Base-by-base conservation (phyloP, 2,329 filamentous ascomycete genomes). In the Botryosphaeria agaves region DNA sequence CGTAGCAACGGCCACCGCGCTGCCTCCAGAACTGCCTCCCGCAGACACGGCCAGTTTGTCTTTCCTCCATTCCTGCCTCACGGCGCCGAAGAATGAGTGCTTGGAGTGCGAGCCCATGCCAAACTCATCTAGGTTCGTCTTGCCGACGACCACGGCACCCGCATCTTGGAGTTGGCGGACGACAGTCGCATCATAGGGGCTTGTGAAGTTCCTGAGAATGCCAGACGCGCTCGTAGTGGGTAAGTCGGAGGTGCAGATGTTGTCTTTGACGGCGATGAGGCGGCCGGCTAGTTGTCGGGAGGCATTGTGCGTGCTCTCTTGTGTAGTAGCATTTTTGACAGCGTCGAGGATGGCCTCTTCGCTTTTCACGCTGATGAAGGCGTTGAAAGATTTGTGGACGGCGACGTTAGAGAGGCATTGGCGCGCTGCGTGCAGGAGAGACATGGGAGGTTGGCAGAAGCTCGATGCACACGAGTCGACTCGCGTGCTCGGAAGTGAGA, bases 81-180 rank as follows among this genome's bases (percentile, higher is more conserved):
- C 78, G 1, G 69, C 49, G 2, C 79, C 80, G 42, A 75, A 72
- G 32, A 62, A 55, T 1, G 82, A 84, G 43, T 76, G 58, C 14
- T 63, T 66, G 2, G 75, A 78, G 47, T 93, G 76, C 6, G 83
- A 91, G 2, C 84, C 84, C 85, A 93, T 93, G 17, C 85, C 84
- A 49, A 93, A 93, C 49, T 92, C 89, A 55, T 95, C 89, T 62
- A 95, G 73, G 49, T 92, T 93, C 2, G 83, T 85, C 53, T 93
- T 93, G 5, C 77, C 78, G 2, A 74, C 63, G 2, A 87, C 51
- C 5, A 66, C 51, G 5, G 71, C 73, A 25, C 76, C 78, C 4
- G 67, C 63, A 17, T 59, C 48, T 33, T 68, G 66, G 19, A 94
- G 63, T 42, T 75, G 68, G 30, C 64, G 57, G 19, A 91, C 72